Evolutionary conservation across 306 rosid genomes (phyloP).

Genomic region (Begonia masoniana): DNA sequence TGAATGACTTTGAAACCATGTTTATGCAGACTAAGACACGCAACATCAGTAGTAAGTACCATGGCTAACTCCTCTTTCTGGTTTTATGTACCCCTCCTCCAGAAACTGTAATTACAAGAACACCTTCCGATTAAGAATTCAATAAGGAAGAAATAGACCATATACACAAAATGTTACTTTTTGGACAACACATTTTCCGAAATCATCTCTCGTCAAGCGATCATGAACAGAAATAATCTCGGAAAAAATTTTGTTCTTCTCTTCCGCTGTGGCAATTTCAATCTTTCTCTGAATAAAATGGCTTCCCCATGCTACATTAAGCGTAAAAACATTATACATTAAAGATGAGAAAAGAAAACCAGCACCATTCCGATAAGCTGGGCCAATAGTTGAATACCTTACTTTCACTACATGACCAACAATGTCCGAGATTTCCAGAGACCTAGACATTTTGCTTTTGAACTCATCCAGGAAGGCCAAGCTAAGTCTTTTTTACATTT

Average conservation of each 20-base stretch:
- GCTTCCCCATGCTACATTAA: conserved; percentile 84
- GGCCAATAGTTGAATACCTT: conserved; percentile 41
- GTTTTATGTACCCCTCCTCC: conserved; percentile 80
- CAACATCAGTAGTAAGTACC: conserved; percentile 71
- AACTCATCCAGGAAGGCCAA: conserved; percentile 78
- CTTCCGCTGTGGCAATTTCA: conserved; percentile 69
- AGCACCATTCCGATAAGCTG: not conserved
- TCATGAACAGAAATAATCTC: conserved; percentile 80
- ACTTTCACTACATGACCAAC: conserved; percentile 65
- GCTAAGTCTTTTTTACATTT: conserved; percentile 35
- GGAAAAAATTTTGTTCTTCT: conserved; percentile 71
- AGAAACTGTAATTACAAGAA: conserved; percentile 56
- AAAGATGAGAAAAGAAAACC: conserved; percentile 10
- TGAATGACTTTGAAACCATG: conserved; percentile 95
- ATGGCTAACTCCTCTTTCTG: conserved; percentile 71
- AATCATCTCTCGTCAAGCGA: conserved; percentile 84
- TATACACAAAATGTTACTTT: conserved; percentile 41
- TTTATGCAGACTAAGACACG: conserved; percentile 90
- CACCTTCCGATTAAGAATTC: conserved; percentile 9
- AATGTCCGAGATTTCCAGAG: conserved; percentile 84
- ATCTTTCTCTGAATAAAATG: conserved; percentile 96
- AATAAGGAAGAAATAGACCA: conserved; percentile 5
- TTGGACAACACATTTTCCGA: conserved; percentile 92
- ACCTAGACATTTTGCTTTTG: conserved; percentile 70
- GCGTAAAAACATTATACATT: conserved; percentile 3